phyloP scores from a whole-genome alignment of 2,329 filamentous ascomycete genomes.

The Penicillium olsonii region DNA sequence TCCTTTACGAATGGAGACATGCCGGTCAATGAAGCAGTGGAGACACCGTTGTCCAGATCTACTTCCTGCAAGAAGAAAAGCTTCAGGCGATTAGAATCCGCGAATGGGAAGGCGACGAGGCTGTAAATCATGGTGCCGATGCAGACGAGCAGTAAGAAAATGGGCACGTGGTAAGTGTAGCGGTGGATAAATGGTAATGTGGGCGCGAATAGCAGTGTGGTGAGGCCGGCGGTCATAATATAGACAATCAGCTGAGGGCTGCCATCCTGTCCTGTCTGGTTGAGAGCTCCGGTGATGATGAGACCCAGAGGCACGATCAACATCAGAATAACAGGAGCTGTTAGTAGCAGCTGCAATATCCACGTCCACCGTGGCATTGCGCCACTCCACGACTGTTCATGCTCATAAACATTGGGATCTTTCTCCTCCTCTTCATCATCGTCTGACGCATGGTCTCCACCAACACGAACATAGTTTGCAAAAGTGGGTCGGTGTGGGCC shows the following conservation, averaged over 20 bases:
- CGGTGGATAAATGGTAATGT: conserved; percentile 83
- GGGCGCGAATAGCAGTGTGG: conserved; percentile 72
- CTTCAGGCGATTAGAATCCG: conserved; percentile 75
- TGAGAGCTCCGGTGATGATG: conserved; percentile 68
- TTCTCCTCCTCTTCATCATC: conserved; percentile 29
- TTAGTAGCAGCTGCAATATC: conserved; percentile 79
- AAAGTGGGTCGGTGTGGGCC: conserved; percentile 56
- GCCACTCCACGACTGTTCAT: conserved; percentile 84
- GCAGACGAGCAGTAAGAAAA: conserved; percentile 73
- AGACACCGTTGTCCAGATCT: conserved; percentile 71
- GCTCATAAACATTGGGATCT: conserved; percentile 55
- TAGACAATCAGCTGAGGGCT: conserved; percentile 72
- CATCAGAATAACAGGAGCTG: conserved; percentile 76
- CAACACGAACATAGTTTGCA: conserved; percentile 52
- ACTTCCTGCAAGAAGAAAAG: conserved; percentile 82
- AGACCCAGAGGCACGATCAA: conserved; percentile 76
- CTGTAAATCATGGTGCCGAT: conserved; percentile 81
- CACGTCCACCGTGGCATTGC: conserved; percentile 80
- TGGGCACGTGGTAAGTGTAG: conserved; percentile 77
- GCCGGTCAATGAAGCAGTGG: conserved; percentile 69
- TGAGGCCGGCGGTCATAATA: conserved; percentile 66
- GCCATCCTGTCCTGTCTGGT: conserved; percentile 84
- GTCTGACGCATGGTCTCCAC: conserved; percentile 28
- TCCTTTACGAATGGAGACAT: conserved; percentile 66
- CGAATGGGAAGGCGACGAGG: conserved; percentile 85